These are phyloP conservation scores for Colletotrichum sp. DNA, from an alignment of 2,329 filamentous ascomycete genomes.

Conservation along the genomic window DNA sequence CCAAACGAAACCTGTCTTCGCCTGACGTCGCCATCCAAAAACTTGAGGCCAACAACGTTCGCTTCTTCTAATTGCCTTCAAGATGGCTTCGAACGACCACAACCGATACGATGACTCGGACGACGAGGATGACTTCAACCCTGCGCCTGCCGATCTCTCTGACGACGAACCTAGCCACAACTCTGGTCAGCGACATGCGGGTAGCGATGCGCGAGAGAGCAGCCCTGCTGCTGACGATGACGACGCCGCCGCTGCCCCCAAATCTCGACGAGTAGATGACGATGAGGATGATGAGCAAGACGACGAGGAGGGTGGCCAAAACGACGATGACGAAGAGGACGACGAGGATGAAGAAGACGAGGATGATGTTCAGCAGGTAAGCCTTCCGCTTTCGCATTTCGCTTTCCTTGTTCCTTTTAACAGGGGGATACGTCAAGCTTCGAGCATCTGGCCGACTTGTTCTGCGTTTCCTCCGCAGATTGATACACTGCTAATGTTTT, in stretches of 20 bases:
- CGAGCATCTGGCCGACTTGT: not conserved
- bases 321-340: slow-evolving; percentile 39
- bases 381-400: not conserved
- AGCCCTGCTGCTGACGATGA: slow-evolving; percentile 46
- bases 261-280: slow-evolving; percentile 27
- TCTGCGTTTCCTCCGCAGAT: not conserved
- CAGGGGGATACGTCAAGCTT: not conserved
- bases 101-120: slow-evolving; percentile 67
- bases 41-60: not conserved
- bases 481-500: not conserved
- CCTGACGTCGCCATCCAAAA: not conserved
- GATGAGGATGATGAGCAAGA: slow-evolving; percentile 49
- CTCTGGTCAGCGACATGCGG: slow-evolving; percentile 35
- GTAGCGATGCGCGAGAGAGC: slow-evolving; percentile 51
- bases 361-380: slow-evolving; percentile 71
- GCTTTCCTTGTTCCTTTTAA: not conserved
- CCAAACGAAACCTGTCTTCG: not conserved
- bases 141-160: slow-evolving; percentile 73
- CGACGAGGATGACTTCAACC: slow-evolving; percentile 91
- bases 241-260: slow-evolving; percentile 29
- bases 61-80: slow-evolving; percentile 19
- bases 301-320: slow-evolving; percentile 40
- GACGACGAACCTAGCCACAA: slow-evolving; percentile 68
- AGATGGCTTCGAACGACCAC: slow-evolving; percentile 53
- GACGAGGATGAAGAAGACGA: slow-evolving; percentile 44